Conservation (phyloP, 768 basidiomycete genomes). For the Boletellus emodensis region DNA sequence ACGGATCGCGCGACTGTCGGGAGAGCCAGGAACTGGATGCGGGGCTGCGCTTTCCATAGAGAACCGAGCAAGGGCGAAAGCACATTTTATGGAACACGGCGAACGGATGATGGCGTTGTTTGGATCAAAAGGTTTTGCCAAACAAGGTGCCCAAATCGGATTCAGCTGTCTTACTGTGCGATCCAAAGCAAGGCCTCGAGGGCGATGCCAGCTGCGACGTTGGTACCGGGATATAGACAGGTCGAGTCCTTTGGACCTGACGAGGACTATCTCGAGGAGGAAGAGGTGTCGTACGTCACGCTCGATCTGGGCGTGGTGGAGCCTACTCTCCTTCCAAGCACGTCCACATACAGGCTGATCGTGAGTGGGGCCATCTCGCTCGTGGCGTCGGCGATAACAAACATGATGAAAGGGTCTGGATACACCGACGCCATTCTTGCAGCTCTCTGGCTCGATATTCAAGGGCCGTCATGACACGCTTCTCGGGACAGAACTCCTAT, state of each 20-base stretch:
- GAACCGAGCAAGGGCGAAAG: slow-evolving; percentile 35
- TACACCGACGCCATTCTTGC: slow-evolving; percentile 71
- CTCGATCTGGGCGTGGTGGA: slow-evolving; percentile 70
- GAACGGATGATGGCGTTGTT: slow-evolving; percentile 17
- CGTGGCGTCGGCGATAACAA: background rate
- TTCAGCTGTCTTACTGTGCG: too few relatives aligned
- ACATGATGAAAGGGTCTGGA: slow-evolving; percentile 59
- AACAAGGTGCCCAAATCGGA: slow-evolving; percentile 12
- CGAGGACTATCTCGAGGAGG: slow-evolving; percentile 56
- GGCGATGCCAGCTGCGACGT: slow-evolving; percentile 19
- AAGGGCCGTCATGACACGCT: slow-evolving; percentile 65
- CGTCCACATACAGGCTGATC: slow-evolving; percentile 66
- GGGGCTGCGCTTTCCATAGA: slow-evolving; percentile 29
- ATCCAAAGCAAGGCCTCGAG: too few relatives aligned
- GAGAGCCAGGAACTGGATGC: slow-evolving; percentile 63
- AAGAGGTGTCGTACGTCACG: slow-evolving; percentile 63
- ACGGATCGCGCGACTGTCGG: slow-evolving; percentile 68
- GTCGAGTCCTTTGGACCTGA: slow-evolving; percentile 67
- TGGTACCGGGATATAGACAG: slow-evolving; percentile 60
- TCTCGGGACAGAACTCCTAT: slow-evolving; percentile 73
- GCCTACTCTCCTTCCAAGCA: slow-evolving; percentile 70
- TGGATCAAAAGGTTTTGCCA: slow-evolving; percentile 24
- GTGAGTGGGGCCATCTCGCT: slow-evolving; percentile 38
- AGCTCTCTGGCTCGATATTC: slow-evolving; percentile 71
- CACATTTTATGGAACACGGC: slow-evolving; percentile 14